Base-by-base conservation (phyloP, 257 asterid genomes). In the Penstemon barbatus region DNA sequence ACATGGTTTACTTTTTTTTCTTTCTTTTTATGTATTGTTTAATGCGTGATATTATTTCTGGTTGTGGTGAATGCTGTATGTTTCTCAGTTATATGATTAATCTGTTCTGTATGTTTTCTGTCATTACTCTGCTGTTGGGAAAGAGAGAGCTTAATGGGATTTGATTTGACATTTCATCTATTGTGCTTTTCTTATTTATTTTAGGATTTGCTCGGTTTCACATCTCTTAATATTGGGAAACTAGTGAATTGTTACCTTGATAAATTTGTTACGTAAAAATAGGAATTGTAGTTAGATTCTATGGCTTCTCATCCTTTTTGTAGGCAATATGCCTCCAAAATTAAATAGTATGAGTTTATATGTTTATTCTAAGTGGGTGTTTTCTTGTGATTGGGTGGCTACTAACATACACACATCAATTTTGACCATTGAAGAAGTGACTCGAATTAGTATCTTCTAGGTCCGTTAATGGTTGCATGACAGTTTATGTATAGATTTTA, bases 381-480 rank as follows among this genome's bases (percentile, higher is more conserved):
- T 56, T 41, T 56, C 40, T 64, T 66, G 66, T 57, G 70, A 42
- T n/a, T 18, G 39, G 19, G 57, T 54, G 40, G 43, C 50, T 70
- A 57, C 39, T 15, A 15, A 11, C 11, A 69, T 33, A 63, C 37
- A 57, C 55, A 7, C 18, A n/a, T 44, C 42, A 49, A 41, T 44
- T 50, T 42, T 37, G 7, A 39, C 37, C 51, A 59, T 8, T 46
- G 13, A 10, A 62, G 41, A 63, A 15, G 4, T 15, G 13, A 36
- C 39, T 18, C 56, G 3, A 15, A 51, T 25, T 1, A 15, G 59
- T 37, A 19, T 45, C 39, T 56, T 4, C 6, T n/a, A 48, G 39
- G 39, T 62, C 52, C 65, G 71, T 10, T 45, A 56, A 36, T 55
- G 40, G 33, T 25, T 10, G 11, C 45, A 43, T 33, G 48, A 18